These are phyloP conservation scores for Ganoderma boninense DNA, from an alignment of 1,284 basidiomycete species.

Conservation along the genomic window DNA sequence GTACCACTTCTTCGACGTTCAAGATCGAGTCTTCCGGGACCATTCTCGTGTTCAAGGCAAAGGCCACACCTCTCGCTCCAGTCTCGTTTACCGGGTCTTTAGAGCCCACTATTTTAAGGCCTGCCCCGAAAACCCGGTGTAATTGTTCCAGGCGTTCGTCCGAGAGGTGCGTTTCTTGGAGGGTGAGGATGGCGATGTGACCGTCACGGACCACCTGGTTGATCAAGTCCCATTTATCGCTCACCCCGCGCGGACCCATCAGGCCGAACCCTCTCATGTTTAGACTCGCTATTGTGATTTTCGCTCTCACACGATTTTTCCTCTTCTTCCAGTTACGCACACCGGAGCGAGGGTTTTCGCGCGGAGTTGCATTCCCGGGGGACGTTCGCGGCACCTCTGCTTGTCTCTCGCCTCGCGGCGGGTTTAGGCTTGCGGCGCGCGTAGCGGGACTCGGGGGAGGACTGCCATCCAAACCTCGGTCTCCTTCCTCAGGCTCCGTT, in stretches of 20 bases:
- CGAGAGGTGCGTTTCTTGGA: not conserved
- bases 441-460: too few species aligned
- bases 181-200: not conserved
- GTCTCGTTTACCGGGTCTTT: not conserved
- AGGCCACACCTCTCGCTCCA: not conserved
- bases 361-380: too few species aligned
- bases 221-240: not conserved
- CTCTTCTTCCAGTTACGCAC: too few species aligned
- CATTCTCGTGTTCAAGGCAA: not conserved
- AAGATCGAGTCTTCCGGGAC: too few species aligned
- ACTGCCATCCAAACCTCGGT: too few species aligned
- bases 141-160: not conserved
- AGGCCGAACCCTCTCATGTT: not conserved
- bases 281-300: not conserved
- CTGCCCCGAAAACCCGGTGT: not conserved
- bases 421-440: too few species aligned
- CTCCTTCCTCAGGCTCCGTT: too few species aligned
- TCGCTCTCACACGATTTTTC: not conserved
- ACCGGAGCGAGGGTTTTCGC: too few species aligned
- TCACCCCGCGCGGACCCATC: not conserved
- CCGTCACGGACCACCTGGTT: not conserved
- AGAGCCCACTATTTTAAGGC: not conserved
- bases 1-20: too few species aligned
- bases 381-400: too few species aligned
- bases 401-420: too few species aligned